These are phyloP conservation scores for Bidens hawaiensis DNA, from an alignment of 140 eudicot genomes.

Conservation along the genomic window DNA sequence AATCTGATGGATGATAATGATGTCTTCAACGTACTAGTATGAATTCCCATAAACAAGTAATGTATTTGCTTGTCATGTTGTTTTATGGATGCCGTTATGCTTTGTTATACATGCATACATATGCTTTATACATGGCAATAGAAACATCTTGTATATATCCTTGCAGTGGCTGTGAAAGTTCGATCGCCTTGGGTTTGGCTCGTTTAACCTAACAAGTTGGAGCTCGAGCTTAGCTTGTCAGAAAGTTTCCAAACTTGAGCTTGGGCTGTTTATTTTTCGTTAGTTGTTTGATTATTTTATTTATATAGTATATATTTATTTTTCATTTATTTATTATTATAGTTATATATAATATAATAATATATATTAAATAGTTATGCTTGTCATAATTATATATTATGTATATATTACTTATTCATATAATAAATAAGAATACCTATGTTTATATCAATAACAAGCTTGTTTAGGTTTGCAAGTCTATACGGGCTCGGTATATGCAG, in stretches of 20 bases:
- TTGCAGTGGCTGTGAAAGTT: neutral
- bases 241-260: too few species aligned
- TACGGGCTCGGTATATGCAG: too few species aligned
- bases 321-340: too few species aligned
- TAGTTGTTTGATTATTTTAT: too few species aligned
- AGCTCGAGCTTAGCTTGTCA: neutral
- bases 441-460: too few species aligned
- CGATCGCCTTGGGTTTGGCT: neutral
- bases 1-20: slow-evolving; percentile 13
- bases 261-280: neutral
- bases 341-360: too few species aligned
- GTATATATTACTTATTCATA: too few species aligned
- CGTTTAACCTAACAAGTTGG: neutral
- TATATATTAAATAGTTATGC: too few species aligned
- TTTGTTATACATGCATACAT: neutral
- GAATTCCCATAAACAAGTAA: slow-evolving; percentile 26
- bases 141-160: neutral
- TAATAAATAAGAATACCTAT: too few species aligned
- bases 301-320: too few species aligned
- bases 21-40: slow-evolving; percentile 17
- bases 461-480: too few species aligned
- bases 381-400: too few species aligned
- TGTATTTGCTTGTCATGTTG: slow-evolving; percentile 21
- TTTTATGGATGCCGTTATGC: slow-evolving; percentile 14
- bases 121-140: neutral